Evolutionary conservation across 805 yeast species (phyloP), one percentile per base, ranked within the genome.

Genomic region (Myxozyma neotropica): DNA sequence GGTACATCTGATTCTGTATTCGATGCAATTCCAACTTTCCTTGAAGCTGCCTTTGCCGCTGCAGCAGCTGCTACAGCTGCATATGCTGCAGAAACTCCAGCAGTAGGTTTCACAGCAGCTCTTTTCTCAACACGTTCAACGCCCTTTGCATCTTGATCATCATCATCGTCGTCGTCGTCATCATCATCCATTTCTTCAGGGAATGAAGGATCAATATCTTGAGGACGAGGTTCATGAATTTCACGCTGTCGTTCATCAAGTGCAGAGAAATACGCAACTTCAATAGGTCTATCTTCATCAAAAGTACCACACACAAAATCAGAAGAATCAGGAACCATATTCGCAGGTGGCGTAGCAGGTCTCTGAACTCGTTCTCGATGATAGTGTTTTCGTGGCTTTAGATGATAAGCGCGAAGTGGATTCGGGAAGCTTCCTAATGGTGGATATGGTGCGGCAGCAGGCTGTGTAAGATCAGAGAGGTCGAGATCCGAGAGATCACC

Each of bases 161-260:
- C 42, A 10, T 26, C 40, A 15, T 27, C 39, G 4, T 53, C 59
- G 15, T 44, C 49, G 8, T 40, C 53, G 6, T 38, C 48, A 21
- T 53, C 60, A 31, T 64, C 67, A 26, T 60, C 63, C 29, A 43
- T 31, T 19, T 64, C 69, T 21, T 59, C 69, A 7, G 69, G 69
- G 54, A 67, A 67, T 29, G 69, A 58, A n/a, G 69, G 69, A 55
- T 67, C 69, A 38, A 67, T 64, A 38, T 67, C 69, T 43, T 67
- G 67, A n/a, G 69, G 69, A n/a, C 66, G 42, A 23, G 44, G 55
- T 35, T 45, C 47, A 21, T 42, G 57, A n/a, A 26, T 33, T n/a
- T 31, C 45, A 7, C 60, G 53, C 5, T 36, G 44, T 12, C 58
- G 61, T 13, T 64, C 64, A 10, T 57, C 67, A 13, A 62, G 43